Conservation (phyloP, 1,284 basidiomycete genomes). For the Cutaneotrichosporon cutaneum region DNA sequence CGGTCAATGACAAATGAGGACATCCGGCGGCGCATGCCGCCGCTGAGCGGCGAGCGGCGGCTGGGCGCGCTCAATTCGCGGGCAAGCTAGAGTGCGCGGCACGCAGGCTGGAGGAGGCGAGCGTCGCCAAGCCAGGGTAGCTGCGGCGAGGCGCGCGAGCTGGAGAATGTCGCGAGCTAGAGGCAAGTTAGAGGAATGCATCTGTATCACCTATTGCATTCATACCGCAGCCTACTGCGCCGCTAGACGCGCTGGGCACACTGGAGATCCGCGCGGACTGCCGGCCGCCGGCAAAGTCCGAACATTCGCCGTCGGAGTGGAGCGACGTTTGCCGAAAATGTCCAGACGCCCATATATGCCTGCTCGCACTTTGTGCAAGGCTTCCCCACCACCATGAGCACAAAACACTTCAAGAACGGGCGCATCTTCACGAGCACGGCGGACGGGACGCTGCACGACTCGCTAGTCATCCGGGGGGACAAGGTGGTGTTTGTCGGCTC, state of each 20-base stretch:
- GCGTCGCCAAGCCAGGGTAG: background rate
- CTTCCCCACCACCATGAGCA: background rate
- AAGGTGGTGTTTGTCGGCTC: conserved; percentile 27
- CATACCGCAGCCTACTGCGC: too few relatives aligned
- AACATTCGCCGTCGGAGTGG: background rate
- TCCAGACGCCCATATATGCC: conserved; percentile 3
- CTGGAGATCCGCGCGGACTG: background rate
- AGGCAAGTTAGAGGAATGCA: background rate
- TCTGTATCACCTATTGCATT: background rate
- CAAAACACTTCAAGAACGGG: conserved; percentile 29
- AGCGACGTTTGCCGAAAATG: background rate
- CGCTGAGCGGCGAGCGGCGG: background rate
- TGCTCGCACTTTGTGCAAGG: background rate
- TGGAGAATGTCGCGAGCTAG: background rate
- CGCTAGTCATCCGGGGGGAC: conserved; percentile 28
- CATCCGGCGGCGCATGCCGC: conserved; percentile 2
- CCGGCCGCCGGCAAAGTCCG: background rate
- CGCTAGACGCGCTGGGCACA: background rate
- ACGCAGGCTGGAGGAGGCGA: background rate
- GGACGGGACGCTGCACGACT: conserved; percentile 26
- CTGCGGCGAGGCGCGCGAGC: too few relatives aligned
- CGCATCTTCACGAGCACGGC: conserved; percentile 33
- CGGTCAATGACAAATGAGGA: background rate
- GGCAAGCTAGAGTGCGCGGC: background rate
- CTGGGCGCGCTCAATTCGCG: background rate